Evolutionary conservation across 1,284 basidiomycete genomes (phyloP).

Genomic region (Ustilago trichophora): DNA sequence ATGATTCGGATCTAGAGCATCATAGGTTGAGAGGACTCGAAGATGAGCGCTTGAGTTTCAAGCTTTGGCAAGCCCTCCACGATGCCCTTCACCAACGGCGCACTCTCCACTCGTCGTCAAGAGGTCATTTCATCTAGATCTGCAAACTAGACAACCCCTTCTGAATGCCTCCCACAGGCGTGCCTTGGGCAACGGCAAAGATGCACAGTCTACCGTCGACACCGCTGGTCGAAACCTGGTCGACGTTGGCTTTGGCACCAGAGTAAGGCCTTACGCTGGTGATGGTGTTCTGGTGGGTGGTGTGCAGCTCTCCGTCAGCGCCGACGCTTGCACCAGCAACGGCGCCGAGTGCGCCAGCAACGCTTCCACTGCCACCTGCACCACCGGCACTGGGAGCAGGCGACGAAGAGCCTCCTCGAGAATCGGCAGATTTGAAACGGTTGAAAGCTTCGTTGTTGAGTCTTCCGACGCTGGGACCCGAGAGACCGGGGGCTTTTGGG

Average conservation of each 20-base stretch:
- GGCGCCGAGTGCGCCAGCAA: conserved; percentile 74
- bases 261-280: conserved; percentile 71
- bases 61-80: too few relatives aligned
- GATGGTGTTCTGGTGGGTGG: conserved; percentile 98
- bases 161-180: conserved; percentile 48
- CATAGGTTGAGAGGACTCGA: too few relatives aligned
- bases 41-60: too few relatives aligned
- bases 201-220: conserved; percentile 93
- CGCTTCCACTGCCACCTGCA: conserved; percentile 57
- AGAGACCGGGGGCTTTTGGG: conserved; percentile 51
- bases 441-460: conserved; percentile 95
- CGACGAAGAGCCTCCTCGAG: conserved; percentile 73
- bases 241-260: conserved; percentile 71
- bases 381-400: conserved; percentile 28
- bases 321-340: conserved; percentile 73
- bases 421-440: conserved; percentile 91
- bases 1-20: too few relatives aligned
- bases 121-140: too few relatives aligned
- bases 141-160: conserved; percentile 55
- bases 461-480: conserved; percentile 73
- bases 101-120: too few relatives aligned
- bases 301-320: conserved; percentile 73
- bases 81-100: too few relatives aligned
- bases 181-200: conserved; percentile 76
- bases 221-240: conserved; percentile 86